phyloP scores from a whole-genome alignment of 495 filamentous ascomycete species.

The Elasticomyces elasticus region DNA sequence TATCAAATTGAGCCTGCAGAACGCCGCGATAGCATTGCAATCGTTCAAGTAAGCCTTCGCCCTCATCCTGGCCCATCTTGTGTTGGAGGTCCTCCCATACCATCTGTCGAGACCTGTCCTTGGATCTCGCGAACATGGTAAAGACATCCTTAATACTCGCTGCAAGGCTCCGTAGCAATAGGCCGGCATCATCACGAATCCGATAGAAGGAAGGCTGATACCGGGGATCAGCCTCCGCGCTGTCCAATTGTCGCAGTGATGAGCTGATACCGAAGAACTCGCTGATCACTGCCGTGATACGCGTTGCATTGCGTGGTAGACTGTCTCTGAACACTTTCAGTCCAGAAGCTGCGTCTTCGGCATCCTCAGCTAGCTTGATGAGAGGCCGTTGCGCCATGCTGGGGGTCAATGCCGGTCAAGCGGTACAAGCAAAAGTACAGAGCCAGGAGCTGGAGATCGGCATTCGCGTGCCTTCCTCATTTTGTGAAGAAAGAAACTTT shows the following conservation, averaged over 20 bases:
- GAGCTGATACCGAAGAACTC: slow-evolving; percentile 47
- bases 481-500: background rate
- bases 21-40: slow-evolving; percentile 47
- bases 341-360: slow-evolving; percentile 45
- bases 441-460: background rate
- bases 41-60: slow-evolving; percentile 40
- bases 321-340: slow-evolving; percentile 42
- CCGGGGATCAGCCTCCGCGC: slow-evolving; percentile 20
- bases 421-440: background rate
- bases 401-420: background rate
- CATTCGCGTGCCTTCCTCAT: background rate
- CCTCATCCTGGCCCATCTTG: slow-evolving; percentile 44
- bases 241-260: slow-evolving; percentile 39
- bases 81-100: slow-evolving; percentile 45
- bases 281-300: slow-evolving; percentile 46
- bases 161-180: slow-evolving; percentile 39
- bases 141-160: slow-evolving; percentile 46
- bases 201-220: slow-evolving; percentile 5
- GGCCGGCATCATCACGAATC: slow-evolving; percentile 38
- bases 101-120: slow-evolving; percentile 35
- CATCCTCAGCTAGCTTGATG: slow-evolving; percentile 40
- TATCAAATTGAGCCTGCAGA: slow-evolving; percentile 39
- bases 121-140: slow-evolving; percentile 41
- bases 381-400: slow-evolving; percentile 36
- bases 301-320: slow-evolving; percentile 43